Conservation (phyloP, 768 basidiomycete genomes). For the Leccinellum albellum region DNA sequence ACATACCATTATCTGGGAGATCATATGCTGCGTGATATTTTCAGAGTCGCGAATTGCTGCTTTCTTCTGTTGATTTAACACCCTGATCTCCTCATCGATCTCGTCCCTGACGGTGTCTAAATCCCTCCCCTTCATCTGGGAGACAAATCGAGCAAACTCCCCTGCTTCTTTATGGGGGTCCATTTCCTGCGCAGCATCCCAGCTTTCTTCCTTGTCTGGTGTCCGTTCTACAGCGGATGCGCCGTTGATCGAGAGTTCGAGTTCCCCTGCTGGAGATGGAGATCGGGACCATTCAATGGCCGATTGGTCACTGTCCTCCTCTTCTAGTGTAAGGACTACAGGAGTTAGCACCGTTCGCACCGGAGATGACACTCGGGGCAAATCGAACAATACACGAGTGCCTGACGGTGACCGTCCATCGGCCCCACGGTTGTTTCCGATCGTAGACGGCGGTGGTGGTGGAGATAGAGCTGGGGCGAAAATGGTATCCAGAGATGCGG, state of each 20-base stretch:
- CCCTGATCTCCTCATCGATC: conserved; percentile 87
- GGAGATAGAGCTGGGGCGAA: conserved; percentile 11
- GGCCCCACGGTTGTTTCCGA: conserved; percentile 13
- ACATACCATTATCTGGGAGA: conserved; percentile 73
- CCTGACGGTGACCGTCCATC: neutral
- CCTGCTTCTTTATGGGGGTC: conserved; percentile 74
- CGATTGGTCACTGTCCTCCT: conserved; percentile 24
- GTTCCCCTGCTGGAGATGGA: conserved; percentile 29
- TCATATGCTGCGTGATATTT: conserved; percentile 93
- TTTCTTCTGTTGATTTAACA: conserved; percentile 78
- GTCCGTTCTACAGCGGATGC: conserved; percentile 18
- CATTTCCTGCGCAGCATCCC: conserved; percentile 87
- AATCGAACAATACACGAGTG: conserved; percentile 1
- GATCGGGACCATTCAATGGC: conserved; percentile 38
- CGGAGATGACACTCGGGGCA: conserved; percentile 11
- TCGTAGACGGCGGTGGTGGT: conserved; percentile 9
- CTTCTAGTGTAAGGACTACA: conserved; percentile 6
- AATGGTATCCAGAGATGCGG: neutral
- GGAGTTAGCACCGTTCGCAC: neutral
- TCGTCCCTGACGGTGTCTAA: conserved; percentile 78
- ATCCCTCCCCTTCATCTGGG: conserved; percentile 85
- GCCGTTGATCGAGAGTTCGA: conserved; percentile 1
- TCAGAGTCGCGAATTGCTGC: conserved; percentile 91
- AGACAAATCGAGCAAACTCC: conserved; percentile 89
- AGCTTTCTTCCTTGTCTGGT: conserved; percentile 41